Evolutionary conservation across 2,329 filamentous ascomycete species (phyloP).

Genomic region (Colletotrichum echinochloae): DNA sequence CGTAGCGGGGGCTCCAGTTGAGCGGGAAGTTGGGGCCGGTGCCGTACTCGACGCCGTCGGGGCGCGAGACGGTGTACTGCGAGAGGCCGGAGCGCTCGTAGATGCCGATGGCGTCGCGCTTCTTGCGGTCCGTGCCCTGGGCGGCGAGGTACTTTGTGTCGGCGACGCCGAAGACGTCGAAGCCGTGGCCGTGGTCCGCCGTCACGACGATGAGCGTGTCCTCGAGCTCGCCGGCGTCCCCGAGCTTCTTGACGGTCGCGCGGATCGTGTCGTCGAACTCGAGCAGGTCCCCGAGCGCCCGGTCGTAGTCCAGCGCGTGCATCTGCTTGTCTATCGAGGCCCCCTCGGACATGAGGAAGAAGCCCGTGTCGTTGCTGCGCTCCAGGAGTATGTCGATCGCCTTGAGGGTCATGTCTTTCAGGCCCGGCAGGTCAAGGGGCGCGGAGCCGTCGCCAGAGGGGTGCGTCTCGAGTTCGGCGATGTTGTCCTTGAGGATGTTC

Average conservation of each 20-base stretch:
- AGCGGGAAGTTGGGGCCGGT: constrained; percentile 81
- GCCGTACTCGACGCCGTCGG: constrained; percentile 73
- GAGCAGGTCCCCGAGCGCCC: constrained; percentile 84
- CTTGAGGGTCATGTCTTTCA: constrained; percentile 92
- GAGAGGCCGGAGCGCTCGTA: constrained; percentile 81
- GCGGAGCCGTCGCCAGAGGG: constrained; percentile 73
- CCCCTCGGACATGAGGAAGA: constrained; percentile 89
- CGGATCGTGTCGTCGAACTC: constrained; percentile 87
- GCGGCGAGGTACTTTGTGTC: constrained; percentile 82
- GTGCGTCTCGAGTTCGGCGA: constrained; percentile 73
- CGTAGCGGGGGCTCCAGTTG: constrained; percentile 90
- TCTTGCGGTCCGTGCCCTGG: constrained; percentile 74
- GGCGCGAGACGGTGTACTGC: constrained; percentile 74
- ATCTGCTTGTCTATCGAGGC: constrained; percentile 92
- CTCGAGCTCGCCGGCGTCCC: constrained; percentile 73
- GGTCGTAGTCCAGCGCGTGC: constrained; percentile 87
- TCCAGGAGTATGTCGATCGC: constrained; percentile 80
- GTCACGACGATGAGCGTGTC: constrained; percentile 85
- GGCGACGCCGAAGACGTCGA: constrained; percentile 85
- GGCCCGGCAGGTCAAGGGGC: constrained; percentile 81
- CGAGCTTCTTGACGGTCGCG: constrained; percentile 78
- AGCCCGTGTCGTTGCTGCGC: constrained; percentile 76
- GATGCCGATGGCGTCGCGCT: constrained; percentile 79
- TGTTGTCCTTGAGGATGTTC: constrained; percentile 81
- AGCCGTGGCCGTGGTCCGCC: constrained; percentile 90